phyloP scores from a whole-genome alignment of 352 stramenopile genomes.

The Globisporangium canariense region DNA sequence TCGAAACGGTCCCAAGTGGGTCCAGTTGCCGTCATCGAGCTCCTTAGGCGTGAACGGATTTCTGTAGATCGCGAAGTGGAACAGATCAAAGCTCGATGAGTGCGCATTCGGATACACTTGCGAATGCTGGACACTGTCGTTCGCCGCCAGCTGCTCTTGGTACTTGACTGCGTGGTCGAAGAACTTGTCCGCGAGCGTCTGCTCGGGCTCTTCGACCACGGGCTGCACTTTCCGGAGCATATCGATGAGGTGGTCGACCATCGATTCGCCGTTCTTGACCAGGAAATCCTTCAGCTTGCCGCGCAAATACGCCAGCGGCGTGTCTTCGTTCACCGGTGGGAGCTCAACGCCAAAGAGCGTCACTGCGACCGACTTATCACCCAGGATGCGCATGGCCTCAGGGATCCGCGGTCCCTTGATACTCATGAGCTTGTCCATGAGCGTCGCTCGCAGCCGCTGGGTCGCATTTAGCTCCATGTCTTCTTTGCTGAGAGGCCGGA shows the following conservation, averaged over 20 bases:
- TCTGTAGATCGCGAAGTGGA: conserved; percentile 69
- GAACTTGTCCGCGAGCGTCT: conserved; percentile 13
- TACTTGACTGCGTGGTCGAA: conserved; percentile 11
- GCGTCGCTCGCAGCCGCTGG: conserved; percentile 38
- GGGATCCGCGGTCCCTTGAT: conserved; percentile 56
- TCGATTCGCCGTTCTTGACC: conserved; percentile 39
- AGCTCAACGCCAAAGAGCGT: conserved; percentile 52
- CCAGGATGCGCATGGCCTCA: conserved; percentile 52
- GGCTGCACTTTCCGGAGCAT: conserved; percentile 24
- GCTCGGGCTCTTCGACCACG: conserved; percentile 6
- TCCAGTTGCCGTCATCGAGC: conserved; percentile 19
- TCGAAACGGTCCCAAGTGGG: conserved; percentile 35
- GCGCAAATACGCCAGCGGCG: conserved; percentile 53
- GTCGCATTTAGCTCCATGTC: conserved; percentile 29
- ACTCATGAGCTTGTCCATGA: conserved; percentile 55
- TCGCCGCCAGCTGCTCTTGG: conserved; percentile 7
- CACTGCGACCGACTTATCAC: conserved; percentile 45
- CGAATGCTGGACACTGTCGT: background rate
- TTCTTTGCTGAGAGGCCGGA: conserved; percentile 17
- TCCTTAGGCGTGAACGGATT: conserved; percentile 12
- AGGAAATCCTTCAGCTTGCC: conserved; percentile 55
- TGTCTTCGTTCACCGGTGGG: conserved; percentile 61
- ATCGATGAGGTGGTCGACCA: conserved; percentile 63
- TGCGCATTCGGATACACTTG: conserved; percentile 40
- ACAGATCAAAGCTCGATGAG: conserved; percentile 60